Percentiles rank a stretch among this genome's conserved stretches.
phyloP scores from a whole-genome alignment of 2,329 filamentous ascomycete species.

The Calonectria crousiana region DNA sequence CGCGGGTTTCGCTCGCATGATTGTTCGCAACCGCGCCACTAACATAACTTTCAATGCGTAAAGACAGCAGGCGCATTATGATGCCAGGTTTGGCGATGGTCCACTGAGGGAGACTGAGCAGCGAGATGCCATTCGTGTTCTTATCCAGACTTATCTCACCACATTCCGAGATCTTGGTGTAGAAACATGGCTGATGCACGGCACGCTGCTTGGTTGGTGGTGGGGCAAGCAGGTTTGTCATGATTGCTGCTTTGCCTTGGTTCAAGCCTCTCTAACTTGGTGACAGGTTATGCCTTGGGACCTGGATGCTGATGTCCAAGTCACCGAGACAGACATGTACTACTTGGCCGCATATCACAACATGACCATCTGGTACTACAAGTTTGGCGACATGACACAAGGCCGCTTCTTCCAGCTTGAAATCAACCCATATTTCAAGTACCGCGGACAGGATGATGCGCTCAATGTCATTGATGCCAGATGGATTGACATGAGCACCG shows the following conservation, averaged over 20 bases:
- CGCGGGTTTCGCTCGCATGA: neutral
- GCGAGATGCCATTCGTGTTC: conserved; percentile 70
- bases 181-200: conserved; percentile 87
- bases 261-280: conserved; percentile 13
- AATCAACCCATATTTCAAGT: conserved; percentile 57
- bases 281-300: conserved; percentile 80
- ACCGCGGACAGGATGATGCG: conserved; percentile 52
- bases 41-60: conserved; percentile 13
- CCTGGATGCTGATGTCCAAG: conserved; percentile 81
- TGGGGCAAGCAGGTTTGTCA: conserved; percentile 72
- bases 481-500: conserved; percentile 61
- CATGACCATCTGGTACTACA: conserved; percentile 61
- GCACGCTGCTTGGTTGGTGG: conserved; percentile 90
- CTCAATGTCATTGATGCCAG: conserved; percentile 61
- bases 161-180: conserved; percentile 75
- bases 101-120: conserved; percentile 67
- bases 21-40: conserved; percentile 14
- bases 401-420: conserved; percentile 63
- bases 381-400: conserved; percentile 52
- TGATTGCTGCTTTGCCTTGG: neutral
- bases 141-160: conserved; percentile 79
- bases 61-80: conserved; percentile 49
- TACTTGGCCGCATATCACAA: conserved; percentile 78
- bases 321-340: conserved; percentile 74
- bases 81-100: conserved; percentile 53